Percentiles rank a stretch among this genome's conserved stretches.
Evolutionary conservation across 2,329 filamentous ascomycete species (phyloP).

Genomic region (Ophiostoma sp.): DNA sequence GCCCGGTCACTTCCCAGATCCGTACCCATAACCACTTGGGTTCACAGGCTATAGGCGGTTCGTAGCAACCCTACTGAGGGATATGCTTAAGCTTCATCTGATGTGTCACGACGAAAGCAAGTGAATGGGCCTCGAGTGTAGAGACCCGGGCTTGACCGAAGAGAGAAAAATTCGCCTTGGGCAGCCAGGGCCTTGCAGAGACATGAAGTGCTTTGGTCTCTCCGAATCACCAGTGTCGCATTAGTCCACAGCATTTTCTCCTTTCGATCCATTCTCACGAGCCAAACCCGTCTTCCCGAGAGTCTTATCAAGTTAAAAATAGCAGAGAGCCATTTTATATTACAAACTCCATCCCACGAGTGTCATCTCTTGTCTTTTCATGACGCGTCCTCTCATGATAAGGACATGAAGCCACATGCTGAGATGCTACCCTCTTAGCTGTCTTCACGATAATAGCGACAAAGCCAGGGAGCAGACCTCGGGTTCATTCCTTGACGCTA

Average conservation of each 20-base stretch:
- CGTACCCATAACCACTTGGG: not conserved
- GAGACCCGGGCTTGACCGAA: not conserved
- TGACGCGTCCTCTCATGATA: constrained; percentile 4
- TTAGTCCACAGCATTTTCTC: not conserved
- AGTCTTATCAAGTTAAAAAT: not conserved
- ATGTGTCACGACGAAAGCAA: not conserved
- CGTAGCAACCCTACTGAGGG: not conserved
- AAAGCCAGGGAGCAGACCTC: not conserved
- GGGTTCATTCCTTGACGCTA: not conserved
- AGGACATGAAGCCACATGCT: not conserved
- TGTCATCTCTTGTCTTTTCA: not conserved
- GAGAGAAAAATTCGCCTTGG: not conserved
- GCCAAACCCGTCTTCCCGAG: not conserved
- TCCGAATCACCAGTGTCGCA: not conserved
- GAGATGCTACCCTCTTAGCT: not conserved
- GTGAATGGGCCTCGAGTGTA: too few relatives aligned
- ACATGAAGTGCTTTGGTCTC: not conserved
- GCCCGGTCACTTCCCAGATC: not conserved
- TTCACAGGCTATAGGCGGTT: not conserved
- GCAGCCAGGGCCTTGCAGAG: not conserved
- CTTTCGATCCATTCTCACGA: not conserved
- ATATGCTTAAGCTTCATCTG: constrained; percentile 9
- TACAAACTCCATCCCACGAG: not conserved
- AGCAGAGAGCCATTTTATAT: not conserved
- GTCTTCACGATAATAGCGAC: not conserved